These are phyloP conservation scores for Aaosphaeria pasadenensis DNA, from an alignment of 2,329 filamentous ascomycete species.

Conservation along the genomic window DNA sequence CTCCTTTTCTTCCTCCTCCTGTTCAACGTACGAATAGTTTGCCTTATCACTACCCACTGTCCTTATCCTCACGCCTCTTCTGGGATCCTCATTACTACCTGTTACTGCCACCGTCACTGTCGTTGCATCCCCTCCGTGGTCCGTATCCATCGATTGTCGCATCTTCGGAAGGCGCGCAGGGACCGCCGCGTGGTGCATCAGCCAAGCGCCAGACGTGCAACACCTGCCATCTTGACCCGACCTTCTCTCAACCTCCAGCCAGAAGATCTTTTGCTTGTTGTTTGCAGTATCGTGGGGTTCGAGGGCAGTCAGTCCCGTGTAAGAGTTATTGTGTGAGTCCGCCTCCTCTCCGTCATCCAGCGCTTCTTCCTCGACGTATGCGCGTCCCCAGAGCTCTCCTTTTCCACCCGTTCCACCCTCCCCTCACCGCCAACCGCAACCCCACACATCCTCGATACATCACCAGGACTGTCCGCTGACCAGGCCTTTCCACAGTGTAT, in stretches of 20 bases:
- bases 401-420: conserved; percentile 5
- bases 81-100: no score
- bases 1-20: no score
- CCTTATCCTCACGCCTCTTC: no score
- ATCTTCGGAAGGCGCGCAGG: conserved; percentile 2
- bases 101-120: no score
- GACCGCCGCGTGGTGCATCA: conserved; percentile 8
- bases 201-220: conserved; percentile 3
- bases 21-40: no score
- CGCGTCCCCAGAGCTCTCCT: background rate
- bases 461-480: conserved; percentile 24
- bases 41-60: no score
- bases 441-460: conserved; percentile 21
- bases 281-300: conserved; percentile 13
- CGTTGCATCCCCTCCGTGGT: no score
- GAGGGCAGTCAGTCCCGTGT: conserved; percentile 13
- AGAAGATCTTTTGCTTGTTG: background rate
- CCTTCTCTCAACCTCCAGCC: conserved; percentile 10
- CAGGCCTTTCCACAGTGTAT: conserved; percentile 28
- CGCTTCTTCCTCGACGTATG: no score
- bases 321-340: conserved; percentile 22
- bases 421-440: conserved; percentile 35
- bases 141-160: no score
- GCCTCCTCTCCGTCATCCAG: background rate
- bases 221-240: conserved; percentile 2